Conservation (phyloP, 352 stramenopile species). For the Pythium plurisporium region DNA sequence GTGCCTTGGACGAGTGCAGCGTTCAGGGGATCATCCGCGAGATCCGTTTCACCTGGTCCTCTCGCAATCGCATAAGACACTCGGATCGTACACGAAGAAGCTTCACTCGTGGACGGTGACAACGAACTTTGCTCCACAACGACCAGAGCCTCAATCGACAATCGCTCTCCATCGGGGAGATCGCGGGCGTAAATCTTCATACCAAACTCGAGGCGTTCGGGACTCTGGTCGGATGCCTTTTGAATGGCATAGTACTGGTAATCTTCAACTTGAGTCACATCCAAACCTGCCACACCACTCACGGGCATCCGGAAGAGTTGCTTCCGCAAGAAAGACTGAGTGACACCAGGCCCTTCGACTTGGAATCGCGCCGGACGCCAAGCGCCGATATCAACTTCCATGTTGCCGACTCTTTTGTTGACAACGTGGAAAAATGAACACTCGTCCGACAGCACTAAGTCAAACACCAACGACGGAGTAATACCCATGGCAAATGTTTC, state of each 20-base stretch:
- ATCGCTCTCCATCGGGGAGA: constrained; percentile 46
- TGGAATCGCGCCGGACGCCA: constrained; percentile 30
- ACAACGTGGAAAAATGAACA: constrained; percentile 42
- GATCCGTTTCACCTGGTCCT: not conserved
- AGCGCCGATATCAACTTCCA: constrained; percentile 58
- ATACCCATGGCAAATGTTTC: constrained; percentile 38
- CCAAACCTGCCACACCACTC: constrained; percentile 36
- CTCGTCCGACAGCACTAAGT: constrained; percentile 50
- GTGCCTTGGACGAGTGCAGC: constrained; percentile 32
- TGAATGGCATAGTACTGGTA: constrained; percentile 57
- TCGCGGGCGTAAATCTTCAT: constrained; percentile 59
- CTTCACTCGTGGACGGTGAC: not conserved
- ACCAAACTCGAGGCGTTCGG: constrained; percentile 50
- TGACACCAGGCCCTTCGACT: not conserved
- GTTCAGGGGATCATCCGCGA: constrained; percentile 31
- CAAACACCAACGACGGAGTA: constrained; percentile 47
- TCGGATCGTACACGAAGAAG: constrained; percentile 17
- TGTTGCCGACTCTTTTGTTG: constrained; percentile 37
- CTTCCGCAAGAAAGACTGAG: constrained; percentile 37
- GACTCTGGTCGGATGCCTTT: not conserved
- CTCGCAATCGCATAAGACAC: constrained; percentile 36
- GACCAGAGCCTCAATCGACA: constrained; percentile 38
- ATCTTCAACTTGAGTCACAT: constrained; percentile 45
- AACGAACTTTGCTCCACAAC: not conserved
- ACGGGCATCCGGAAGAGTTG: constrained; percentile 58